Conservation (phyloP, 768 basidiomycete species). For the Dentipellis sp. region DNA sequence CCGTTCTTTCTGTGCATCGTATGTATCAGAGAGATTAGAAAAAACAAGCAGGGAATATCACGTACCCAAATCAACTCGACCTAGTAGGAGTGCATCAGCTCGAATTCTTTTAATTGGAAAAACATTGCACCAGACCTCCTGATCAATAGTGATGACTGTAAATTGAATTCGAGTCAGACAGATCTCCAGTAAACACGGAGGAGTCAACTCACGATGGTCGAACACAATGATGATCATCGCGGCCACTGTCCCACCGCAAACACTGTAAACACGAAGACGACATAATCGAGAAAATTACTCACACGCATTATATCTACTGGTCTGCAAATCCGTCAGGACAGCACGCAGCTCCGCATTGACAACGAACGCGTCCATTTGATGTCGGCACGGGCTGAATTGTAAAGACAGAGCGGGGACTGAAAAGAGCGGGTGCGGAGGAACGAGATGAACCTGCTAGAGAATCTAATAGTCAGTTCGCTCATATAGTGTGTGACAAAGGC, state of each 20-base stretch:
- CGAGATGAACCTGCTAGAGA: too few species aligned
- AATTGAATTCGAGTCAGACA: background rate
- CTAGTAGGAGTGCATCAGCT: background rate
- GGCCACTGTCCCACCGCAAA: background rate
- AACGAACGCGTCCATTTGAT: too few species aligned
- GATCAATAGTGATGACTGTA: background rate
- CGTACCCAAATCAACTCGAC: background rate
- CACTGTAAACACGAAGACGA: background rate
- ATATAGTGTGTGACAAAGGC: too few species aligned
- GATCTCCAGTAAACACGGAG: background rate
- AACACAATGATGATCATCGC: background rate
- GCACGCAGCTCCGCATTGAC: too few species aligned
- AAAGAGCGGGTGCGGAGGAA: too few species aligned
- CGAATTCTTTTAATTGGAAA: background rate
- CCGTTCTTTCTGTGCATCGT: background rate
- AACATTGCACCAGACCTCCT: background rate
- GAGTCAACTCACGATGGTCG: background rate
- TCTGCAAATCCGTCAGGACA: background rate
- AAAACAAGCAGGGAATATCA: background rate
- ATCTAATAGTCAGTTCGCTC: too few species aligned
- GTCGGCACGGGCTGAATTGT: too few species aligned
- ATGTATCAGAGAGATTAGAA: background rate
- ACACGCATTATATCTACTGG: background rate
- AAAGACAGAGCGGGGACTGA: too few species aligned
- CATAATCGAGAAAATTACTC: background rate